Evolutionary conservation across 176 grass and related monocot species (phyloP), one percentile per base, ranked within the genome.

Genomic region (Alloteropsis semialata): DNA sequence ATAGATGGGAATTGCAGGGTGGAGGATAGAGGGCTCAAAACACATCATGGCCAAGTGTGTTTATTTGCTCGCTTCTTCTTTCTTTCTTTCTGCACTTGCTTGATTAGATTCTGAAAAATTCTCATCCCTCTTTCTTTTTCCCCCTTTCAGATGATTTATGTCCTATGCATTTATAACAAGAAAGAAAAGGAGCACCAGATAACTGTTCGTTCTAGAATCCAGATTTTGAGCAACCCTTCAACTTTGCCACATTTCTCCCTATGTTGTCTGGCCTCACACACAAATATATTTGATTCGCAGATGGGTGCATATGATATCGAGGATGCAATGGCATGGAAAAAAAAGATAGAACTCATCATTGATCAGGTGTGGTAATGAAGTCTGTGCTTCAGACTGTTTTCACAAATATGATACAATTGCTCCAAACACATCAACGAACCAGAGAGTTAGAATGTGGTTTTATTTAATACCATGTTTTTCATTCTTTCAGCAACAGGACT

Each of bases 1-100:
- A 92, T 98, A 88, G 95, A 98, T 29, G 88, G 92, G 16, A 98
- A 94, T 61, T 98, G 92, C 79, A 91, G 95, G 84, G 92, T 97
- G 48, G 95, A 97, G 74, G 95, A 97, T 32, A 87, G 90, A 43
- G 95, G 95, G 5, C 84, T 98, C 33, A 98, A 98, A 89, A 89
- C 90, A 49, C 95, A 94, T 58, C 95, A 98, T 84, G 95, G 95
- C 0, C 90, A 94, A 76, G 95, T 97, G 72, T 28, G 46, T 76
- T 61, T 59, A 22, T 5, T 38, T 65, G 34, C 3, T 42, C 11
- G 43, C 2, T 7, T 13, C 6, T 70, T 28, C 2, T 70, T 25
- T 15, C 3, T 0, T 45, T 25, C 4, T 11, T 67, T 39, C 41
- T 41, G 37, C 22, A 41, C 0, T 44, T 43, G 19, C 0, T 41